Percentiles rank a stretch among this genome's conserved stretches.
Evolutionary conservation across 768 basidiomycete genomes (phyloP).

Genomic region (Scleroderma citrinum): DNA sequence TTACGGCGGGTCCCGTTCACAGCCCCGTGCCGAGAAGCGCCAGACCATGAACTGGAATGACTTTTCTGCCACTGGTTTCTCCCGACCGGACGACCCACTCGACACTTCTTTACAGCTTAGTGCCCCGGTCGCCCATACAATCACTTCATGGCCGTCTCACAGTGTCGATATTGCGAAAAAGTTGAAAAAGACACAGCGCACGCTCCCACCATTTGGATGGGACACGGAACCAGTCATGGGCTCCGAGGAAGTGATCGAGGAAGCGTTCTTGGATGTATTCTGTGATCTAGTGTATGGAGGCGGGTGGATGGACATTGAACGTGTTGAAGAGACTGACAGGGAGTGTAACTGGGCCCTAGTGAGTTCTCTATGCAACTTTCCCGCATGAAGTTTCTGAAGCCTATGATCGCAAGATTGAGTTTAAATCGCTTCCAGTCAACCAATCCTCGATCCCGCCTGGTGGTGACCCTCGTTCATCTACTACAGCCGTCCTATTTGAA

Average conservation of each 20-base stretch:
- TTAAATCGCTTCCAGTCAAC: slow-evolving; percentile 62
- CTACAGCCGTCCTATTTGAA: slow-evolving; percentile 79
- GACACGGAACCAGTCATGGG: slow-evolving; percentile 83
- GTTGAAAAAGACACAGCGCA: slow-evolving; percentile 69
- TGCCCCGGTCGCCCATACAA: slow-evolving; percentile 46
- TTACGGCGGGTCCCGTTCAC: slow-evolving; percentile 3
- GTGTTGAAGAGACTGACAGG: slow-evolving; percentile 64
- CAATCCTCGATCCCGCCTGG: slow-evolving; percentile 14
- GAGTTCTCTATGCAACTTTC: slow-evolving; percentile 22
- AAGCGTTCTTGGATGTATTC: slow-evolving; percentile 84
- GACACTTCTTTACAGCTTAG: slow-evolving; percentile 80
- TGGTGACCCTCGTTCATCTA: slow-evolving; percentile 65
- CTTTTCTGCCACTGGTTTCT: slow-evolving; percentile 80
- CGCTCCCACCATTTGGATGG: slow-evolving; percentile 85
- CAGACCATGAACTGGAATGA: slow-evolving; percentile 87
- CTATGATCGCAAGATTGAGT: slow-evolving; percentile 59
- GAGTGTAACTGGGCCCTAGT: slow-evolving; percentile 94
- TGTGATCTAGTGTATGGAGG: slow-evolving; percentile 76
- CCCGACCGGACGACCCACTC: slow-evolving; percentile 70
- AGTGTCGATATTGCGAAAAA: slow-evolving; percentile 69
- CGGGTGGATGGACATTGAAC: slow-evolving; percentile 80
- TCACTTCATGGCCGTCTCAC: slow-evolving; percentile 70
- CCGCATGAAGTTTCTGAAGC: slow-evolving; percentile 2
- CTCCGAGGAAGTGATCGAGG: slow-evolving; percentile 78
- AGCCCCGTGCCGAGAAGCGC: slow-evolving; percentile 70